phyloP scores from a whole-genome alignment of 768 basidiomycete species.

The Xerocomellus amylosporus region DNA sequence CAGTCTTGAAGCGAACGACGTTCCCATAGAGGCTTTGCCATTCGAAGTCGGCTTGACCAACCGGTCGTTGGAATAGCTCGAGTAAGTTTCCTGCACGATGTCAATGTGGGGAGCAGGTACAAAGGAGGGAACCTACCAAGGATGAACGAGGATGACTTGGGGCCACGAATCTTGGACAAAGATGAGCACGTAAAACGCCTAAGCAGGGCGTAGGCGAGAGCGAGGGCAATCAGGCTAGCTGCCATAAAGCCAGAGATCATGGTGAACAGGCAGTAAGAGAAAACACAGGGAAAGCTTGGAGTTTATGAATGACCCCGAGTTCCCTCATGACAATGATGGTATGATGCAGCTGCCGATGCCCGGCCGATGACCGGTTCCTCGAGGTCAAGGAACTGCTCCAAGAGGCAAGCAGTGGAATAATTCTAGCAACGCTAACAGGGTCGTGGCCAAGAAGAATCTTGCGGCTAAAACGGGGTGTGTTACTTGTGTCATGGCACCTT shows the following conservation, averaged over 20 bases:
- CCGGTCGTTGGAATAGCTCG: conserved; percentile 28
- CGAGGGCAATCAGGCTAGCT: conserved; percentile 6
- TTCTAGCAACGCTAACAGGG: background rate
- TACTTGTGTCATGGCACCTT: background rate
- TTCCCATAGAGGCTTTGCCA: conserved; percentile 32
- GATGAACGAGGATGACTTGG: conserved; percentile 23
- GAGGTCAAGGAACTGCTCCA: background rate
- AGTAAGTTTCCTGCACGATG: conserved; percentile 25
- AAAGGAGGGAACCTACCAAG: conserved; percentile 10
- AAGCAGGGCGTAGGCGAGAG: conserved; percentile 1
- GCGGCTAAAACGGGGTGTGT: background rate
- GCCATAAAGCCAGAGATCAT: conserved; percentile 9
- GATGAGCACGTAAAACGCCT: background rate
- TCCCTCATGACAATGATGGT: conserved; percentile 2
- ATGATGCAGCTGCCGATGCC: background rate
- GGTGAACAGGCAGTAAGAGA: background rate
- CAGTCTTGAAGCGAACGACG: conserved; percentile 27
- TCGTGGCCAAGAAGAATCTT: background rate
- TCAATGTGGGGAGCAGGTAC: conserved; percentile 13
- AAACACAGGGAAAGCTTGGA: background rate
- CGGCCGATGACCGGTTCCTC: background rate
- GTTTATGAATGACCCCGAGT: conserved; percentile 2
- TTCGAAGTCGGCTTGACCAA: conserved; percentile 29
- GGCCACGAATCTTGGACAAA: conserved; percentile 19
- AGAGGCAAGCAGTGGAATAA: background rate